Evolutionary conservation across 805 yeast genomes (phyloP), one percentile per base, ranked within the genome.

Genomic region (Starmerella sirachaensis): DNA sequence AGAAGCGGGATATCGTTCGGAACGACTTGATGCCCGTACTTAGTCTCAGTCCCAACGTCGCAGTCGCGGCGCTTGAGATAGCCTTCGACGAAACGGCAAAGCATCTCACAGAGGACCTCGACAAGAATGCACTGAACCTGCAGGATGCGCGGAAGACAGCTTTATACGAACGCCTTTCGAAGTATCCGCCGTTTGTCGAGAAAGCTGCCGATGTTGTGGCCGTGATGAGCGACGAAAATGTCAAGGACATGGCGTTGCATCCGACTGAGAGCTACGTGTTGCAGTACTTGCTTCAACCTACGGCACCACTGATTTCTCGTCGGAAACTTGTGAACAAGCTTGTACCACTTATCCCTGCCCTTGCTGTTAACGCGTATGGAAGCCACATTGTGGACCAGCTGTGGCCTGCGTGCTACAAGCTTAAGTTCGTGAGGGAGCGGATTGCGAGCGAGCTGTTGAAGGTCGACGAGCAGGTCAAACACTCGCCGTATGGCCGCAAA

Each of bases 231-330:
- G 60, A 60, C n/a, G 79, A 72, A 43, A 66, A 74, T 44, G 58
- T 84, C 23, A 49, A 72, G 21, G 78, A 76, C 51, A 76, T 88
- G 80, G 79, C 93, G 51, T 66, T 65, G 49, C 95, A 88, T 56
- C 93, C 95, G 8, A 91, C 85, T 2, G 85, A 82, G 49, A 83
- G 94, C 1, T 95, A 81, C 54, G 85, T 84, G 31, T 73, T 88
- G 25, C 95, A 86, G 54, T 65, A 69, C 41, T 68, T 73, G 3
- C 65, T 86, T 22, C 47, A 49, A 4, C 64, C 66, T 1, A 59
- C 61, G 8, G 65, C 71, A 10, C 69, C 64, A 11, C 64, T 50
- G 18, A 65, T 82, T 27, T 59, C 68, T 35, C 72, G 93, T 44
- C 75, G 83, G 51, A 68, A 75, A 48, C 57, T 91, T 20, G 59